A percentile compares a stretch with the other conserved stretches of the same genome.
phyloP scores from a whole-genome alignment of 345 rosid genomes.

The Orychophragmus violaceus region DNA sequence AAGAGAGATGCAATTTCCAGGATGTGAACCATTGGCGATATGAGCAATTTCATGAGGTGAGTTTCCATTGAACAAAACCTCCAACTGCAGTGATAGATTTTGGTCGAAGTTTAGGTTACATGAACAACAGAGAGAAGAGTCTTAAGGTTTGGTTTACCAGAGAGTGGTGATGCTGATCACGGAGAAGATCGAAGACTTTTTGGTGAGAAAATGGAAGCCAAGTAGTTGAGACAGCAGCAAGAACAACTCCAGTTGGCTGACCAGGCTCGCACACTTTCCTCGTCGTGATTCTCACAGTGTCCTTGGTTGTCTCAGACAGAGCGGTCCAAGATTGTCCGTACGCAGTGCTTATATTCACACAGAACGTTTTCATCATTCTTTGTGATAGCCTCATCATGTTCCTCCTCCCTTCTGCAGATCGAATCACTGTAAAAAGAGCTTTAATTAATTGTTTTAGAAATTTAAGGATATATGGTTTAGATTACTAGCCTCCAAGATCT shows the following conservation, averaged over 20 bases:
- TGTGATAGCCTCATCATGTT: constrained; percentile 76
- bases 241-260: constrained; percentile 77
- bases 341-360: constrained; percentile 51
- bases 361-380: constrained; percentile 76
- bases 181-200: constrained; percentile 67
- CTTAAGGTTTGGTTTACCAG: constrained; percentile 40
- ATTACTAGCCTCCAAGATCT: constrained; percentile 69
- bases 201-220: constrained; percentile 72
- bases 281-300: constrained; percentile 68
- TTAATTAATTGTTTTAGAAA: background rate
- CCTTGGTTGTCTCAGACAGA: constrained; percentile 47
- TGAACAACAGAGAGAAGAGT: background rate
- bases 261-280: constrained; percentile 70
- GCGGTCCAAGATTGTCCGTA: constrained; percentile 87
- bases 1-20: constrained; percentile 90
- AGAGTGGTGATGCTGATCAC: constrained; percentile 67
- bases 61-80: constrained; percentile 75
- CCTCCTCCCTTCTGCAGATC: constrained; percentile 69
- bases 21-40: constrained; percentile 91
- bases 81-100: constrained; percentile 56
- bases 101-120: too few relatives aligned
- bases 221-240: constrained; percentile 73
- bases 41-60: constrained; percentile 90
- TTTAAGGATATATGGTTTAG: background rate
- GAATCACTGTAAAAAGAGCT: constrained; percentile 44